Conservation (phyloP, 495 filamentous ascomycete species). For the Penicillium verhagenii region DNA sequence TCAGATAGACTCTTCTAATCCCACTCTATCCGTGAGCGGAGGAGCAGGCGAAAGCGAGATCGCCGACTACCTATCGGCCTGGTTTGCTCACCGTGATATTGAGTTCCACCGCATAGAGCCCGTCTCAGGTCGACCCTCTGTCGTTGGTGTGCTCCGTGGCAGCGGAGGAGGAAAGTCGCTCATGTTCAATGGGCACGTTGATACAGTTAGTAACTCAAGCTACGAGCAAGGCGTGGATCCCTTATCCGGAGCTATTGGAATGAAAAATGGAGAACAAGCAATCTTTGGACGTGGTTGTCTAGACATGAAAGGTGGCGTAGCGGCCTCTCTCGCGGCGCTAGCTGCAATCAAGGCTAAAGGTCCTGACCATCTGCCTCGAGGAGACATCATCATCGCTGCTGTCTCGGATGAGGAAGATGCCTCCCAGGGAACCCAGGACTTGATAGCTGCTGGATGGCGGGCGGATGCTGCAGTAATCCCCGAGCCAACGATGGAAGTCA, state of each 20-base stretch:
- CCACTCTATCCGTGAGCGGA: conserved; percentile 33
- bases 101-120: conserved; percentile 45
- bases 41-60: conserved; percentile 44
- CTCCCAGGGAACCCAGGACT: conserved; percentile 44
- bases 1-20: conserved; percentile 46
- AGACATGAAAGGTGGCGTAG: conserved; percentile 51
- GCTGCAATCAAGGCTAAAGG: conserved; percentile 27
- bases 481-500: conserved; percentile 38
- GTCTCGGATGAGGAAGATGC: conserved; percentile 50
- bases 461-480: conserved; percentile 45
- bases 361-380: conserved; percentile 17
- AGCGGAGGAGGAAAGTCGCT: conserved; percentile 43
- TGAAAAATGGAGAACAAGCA: conserved; percentile 32
- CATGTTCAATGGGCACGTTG: conserved; percentile 52
- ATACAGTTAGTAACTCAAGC: conserved; percentile 44
- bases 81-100: conserved; percentile 47
- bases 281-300: conserved; percentile 43
- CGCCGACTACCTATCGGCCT: conserved; percentile 38
- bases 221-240: conserved; percentile 38
- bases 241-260: conserved; percentile 33
- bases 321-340: conserved; percentile 38
- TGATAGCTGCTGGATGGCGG: conserved; percentile 47
- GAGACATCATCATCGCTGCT: conserved; percentile 47
- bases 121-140: conserved; percentile 40
- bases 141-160: conserved; percentile 45